These are phyloP conservation scores for Cichorium intybus DNA, from an alignment of 140 eudicot species.

Conservation along the genomic window DNA sequence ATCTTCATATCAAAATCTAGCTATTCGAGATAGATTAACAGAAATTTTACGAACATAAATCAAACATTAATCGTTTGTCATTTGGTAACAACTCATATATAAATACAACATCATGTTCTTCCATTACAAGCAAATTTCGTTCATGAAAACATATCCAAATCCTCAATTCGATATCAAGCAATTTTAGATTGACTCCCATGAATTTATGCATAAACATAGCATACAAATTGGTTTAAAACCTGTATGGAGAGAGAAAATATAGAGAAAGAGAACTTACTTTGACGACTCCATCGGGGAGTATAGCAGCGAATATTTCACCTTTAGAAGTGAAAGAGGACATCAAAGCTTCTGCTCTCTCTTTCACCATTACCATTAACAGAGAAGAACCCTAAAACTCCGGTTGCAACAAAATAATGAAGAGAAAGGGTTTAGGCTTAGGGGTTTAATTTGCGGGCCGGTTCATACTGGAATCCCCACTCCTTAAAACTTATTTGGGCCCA, in stretches of 20 bases:
- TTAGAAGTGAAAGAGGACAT: constrained; percentile 42
- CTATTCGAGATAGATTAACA: neutral
- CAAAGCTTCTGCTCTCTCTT: constrained; percentile 16
- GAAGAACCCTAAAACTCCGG: constrained; percentile 25
- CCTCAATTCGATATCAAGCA: neutral
- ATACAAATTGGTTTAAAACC: neutral
- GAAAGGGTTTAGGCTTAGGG: constrained; percentile 17
- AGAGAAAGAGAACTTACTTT: constrained; percentile 32
- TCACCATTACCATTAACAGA: constrained; percentile 29
- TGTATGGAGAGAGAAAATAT: neutral
- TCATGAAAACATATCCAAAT: neutral
- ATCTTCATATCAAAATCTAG: no score
- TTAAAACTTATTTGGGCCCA: neutral
- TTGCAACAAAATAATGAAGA: neutral
- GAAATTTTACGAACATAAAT: neutral
- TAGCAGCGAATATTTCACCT: constrained; percentile 43
- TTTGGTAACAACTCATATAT: neutral
- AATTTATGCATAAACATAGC: neutral
- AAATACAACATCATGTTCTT: neutral
- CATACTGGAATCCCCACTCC: neutral
- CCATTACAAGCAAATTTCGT: neutral
- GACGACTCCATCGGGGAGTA: constrained; percentile 30
- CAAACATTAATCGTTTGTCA: neutral
- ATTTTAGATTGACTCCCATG: neutral
- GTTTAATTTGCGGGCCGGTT: constrained; percentile 18